Evolutionary conservation across 176 grass and related monocot species (phyloP).

Genomic region (Rhynchospora tenuis): DNA sequence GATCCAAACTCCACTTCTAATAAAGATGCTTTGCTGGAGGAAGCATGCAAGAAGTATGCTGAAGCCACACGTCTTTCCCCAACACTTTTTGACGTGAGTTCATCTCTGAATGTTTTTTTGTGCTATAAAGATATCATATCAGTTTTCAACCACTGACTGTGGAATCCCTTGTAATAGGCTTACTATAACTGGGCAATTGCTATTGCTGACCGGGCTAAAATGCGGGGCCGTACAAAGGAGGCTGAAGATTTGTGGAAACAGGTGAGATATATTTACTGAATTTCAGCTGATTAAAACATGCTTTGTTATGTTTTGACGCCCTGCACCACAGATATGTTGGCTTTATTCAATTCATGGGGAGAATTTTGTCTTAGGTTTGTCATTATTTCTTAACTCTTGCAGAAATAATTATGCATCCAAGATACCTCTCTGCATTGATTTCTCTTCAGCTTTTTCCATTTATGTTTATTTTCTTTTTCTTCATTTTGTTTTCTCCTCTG

Average conservation of each 20-base stretch:
- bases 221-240: slow-evolving; percentile 93
- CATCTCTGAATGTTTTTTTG: not conserved
- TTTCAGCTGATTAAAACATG: not conserved
- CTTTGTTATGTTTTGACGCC: not conserved
- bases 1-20: slow-evolving; percentile 69
- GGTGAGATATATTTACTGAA: slow-evolving; percentile 39
- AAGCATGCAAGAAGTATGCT: slow-evolving; percentile 98
- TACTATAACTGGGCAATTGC: slow-evolving; percentile 99
- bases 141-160: not conserved
- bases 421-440: not conserved
- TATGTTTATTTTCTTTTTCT: not conserved
- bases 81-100: slow-evolving; percentile 93
- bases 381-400: not conserved
- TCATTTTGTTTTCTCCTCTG: not conserved
- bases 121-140: not conserved
- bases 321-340: not conserved
- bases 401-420: not conserved
- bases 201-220: slow-evolving; percentile 99
- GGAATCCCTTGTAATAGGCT: slow-evolving; percentile 39
- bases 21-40: slow-evolving; percentile 93
- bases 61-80: slow-evolving; percentile 83
- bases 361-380: not conserved
- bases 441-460: not conserved
- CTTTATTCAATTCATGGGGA: not conserved
- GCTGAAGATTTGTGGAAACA: slow-evolving; percentile 99